A percentile compares a stretch with the other conserved stretches of the same genome.
Evolutionary conservation across 371 early-diverging fungal genomes (phyloP).

Genomic region (Mortierella sp.): DNA sequence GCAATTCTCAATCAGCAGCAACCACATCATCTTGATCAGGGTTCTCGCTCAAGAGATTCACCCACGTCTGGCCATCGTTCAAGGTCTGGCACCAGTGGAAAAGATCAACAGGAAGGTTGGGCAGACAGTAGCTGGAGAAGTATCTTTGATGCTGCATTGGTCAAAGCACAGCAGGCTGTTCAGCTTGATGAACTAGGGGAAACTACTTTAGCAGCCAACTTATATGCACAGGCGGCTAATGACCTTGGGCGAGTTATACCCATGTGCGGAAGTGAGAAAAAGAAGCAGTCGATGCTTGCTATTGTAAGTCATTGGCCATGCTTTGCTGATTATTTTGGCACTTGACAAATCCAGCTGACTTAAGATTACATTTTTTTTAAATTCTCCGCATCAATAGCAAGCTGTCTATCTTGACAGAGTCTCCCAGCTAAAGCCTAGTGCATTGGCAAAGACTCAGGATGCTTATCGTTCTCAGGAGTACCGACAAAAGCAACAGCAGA

Average conservation of each 20-base stretch:
- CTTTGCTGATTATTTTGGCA: constrained; percentile 8
- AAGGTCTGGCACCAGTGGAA: background rate
- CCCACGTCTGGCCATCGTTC: background rate
- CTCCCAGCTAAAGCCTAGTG: constrained; percentile 8
- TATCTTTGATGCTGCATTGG: constrained; percentile 57
- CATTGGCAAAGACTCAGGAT: constrained; percentile 8
- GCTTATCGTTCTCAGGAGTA: background rate
- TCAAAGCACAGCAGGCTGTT: constrained; percentile 57
- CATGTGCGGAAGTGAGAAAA: constrained; percentile 54
- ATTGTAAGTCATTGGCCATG: constrained; percentile 42
- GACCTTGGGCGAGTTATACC: constrained; percentile 56
- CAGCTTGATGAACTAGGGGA: constrained; percentile 55
- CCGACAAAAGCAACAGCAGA: constrained; percentile 20
- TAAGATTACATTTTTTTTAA: background rate
- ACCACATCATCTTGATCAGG: constrained; percentile 9
- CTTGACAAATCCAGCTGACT: background rate
- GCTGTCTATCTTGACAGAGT: constrained; percentile 51
- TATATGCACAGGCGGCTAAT: constrained; percentile 56
- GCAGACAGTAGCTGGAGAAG: constrained; percentile 42
- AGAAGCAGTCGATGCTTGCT: constrained; percentile 56
- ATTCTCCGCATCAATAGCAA: constrained; percentile 26
- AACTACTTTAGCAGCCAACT: constrained; percentile 42
- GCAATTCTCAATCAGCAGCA: constrained; percentile 4
- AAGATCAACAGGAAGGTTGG: constrained; percentile 33
- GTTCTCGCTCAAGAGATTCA: background rate